Base-by-base conservation (phyloP, 2,329 filamentous ascomycete genomes). In the Aspergillus caelatus region DNA sequence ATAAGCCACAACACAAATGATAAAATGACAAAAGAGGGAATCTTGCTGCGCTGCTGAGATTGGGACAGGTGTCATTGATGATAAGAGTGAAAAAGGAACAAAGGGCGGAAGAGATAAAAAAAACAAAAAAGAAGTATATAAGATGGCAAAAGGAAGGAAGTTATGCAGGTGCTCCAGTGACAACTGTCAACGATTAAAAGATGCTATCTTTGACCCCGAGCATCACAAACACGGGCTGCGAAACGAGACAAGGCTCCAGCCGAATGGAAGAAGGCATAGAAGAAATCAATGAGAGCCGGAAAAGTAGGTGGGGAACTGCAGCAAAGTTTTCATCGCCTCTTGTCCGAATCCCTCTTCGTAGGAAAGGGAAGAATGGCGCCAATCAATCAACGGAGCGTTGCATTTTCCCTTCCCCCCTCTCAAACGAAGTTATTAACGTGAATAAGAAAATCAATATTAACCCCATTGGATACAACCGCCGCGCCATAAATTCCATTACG, bases 391-490 rank as follows among this genome's bases (percentile, higher is more conserved):
- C 65, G 65, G 63, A 72, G 65, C 67, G 67, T 71, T 72, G 72
- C 70, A 73, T 72, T 74, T 73, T 71, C 71, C 71, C 69, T 68
- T 66, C 62, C 66, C 66, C 62, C 61, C 61, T 65, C 67, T 62
- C 62, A 68, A 68, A 70, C 68, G 70, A 76, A 76, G 72, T 72
- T 76, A 77, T 78, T 75, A 77, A 77, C 73, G 74, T 77, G 74
- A 77, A 75, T 74, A 74, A 76, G 65, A 73, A 71, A 71, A 74
- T 76, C 74, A 75, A 76, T 76, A 75, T 76, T 76, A 76, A 68
- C 74, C 72, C 74, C 74, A 75, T 74, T 72, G 71, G 74, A 71
- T 73, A 71, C 71, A 70, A 72, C 71, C 68, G 73, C 72, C 64
- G 74, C 71, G 71, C 73, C 70, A 70, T 67, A 67, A 71, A 69